Evolutionary conservation across 2,329 filamentous ascomycete species (phyloP), one percentile per base, ranked within the genome.

Genomic region (Xylariaceae sp.): DNA sequence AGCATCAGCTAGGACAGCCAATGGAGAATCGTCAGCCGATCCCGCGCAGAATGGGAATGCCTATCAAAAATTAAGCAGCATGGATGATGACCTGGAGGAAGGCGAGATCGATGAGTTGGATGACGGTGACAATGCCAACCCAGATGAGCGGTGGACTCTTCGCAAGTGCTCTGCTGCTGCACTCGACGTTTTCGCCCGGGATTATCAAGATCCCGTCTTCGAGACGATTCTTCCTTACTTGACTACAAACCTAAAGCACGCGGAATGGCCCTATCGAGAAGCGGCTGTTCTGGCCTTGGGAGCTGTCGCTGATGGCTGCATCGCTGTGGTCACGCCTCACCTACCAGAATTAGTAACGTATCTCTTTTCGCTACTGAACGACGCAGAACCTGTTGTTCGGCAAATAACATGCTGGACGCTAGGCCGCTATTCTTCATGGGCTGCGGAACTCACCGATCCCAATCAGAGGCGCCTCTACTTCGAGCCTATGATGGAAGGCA

Each of bases 341-440:
- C 79, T 98, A 22, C 90, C 89, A 2, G 86, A 95, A 62, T 76
- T 98, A 33, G 83, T 97, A 2, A 87, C 89, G 2, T 98, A 95
- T 64, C 79, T 98, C 38, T 86, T 97, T 55, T 85, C 86, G 6
- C 78, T 96, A 1, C 76, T 98, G 27, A 80, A 86, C 46, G 93
- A 98, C 61, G 63, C 78, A 1, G 90, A 96, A 66, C 89, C 93
- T 12, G 86, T 97, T 12, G 92, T 98, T 29, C 80, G 93, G 50
- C 89, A 95, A 63, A 98, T 98, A 55, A 97, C 92, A 20, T 98
- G 93, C 68, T 98, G 93, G 93, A 94, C 93, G 5, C 78, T 98
- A 19, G 91, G 91, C 16, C 81, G 93, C 37, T 98, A 96, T 67
- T 95, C 93, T 5, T 76, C 83, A 36, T 98, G 93, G 93, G 92